phyloP scores from a whole-genome alignment of 192 early-diverging fungal species.

The Entomortierella lignicola region DNA sequence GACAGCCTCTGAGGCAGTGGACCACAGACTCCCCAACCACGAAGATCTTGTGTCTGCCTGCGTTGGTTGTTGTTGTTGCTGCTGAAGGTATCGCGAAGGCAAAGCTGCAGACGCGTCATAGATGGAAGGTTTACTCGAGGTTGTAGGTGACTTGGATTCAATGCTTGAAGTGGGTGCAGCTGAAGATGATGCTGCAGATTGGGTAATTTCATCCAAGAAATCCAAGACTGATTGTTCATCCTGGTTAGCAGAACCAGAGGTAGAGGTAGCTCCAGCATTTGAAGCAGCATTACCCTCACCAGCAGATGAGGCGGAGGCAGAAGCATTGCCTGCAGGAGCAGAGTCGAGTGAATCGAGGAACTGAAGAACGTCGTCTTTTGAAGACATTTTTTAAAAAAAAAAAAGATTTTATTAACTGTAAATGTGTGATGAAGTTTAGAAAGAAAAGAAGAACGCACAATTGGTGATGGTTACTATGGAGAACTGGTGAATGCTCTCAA shows the following conservation, averaged over 20 bases:
- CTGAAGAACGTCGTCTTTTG: slow-evolving; percentile 57
- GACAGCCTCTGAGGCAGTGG: slow-evolving; percentile 66
- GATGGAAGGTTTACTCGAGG: slow-evolving; percentile 36
- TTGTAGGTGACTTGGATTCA: slow-evolving; percentile 46
- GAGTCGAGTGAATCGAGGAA: slow-evolving; percentile 57
- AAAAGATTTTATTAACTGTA: too few relatives aligned
- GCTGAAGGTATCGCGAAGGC: slow-evolving; percentile 25
- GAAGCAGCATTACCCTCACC: not conserved
- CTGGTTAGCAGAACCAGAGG: slow-evolving; percentile 10
- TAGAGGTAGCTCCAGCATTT: slow-evolving; percentile 10
- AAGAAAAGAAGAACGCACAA: too few relatives aligned
- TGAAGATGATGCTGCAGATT: slow-evolving; percentile 37
- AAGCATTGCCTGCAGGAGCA: not conserved
- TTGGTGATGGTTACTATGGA: too few relatives aligned
- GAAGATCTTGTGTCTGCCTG: slow-evolving; percentile 27
- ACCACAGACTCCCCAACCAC: slow-evolving; percentile 64
- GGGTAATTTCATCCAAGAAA: slow-evolving; percentile 58
- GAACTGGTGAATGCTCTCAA: not conserved
- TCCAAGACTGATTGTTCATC: slow-evolving; percentile 60
- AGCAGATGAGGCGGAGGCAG: slow-evolving; percentile 1
- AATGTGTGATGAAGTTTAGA: too few relatives aligned
- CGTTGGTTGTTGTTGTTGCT: slow-evolving; percentile 37
- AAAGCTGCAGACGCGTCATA: slow-evolving; percentile 20
- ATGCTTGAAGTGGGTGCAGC: slow-evolving; percentile 44
- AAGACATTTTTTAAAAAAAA: slow-evolving; percentile 29